Conservation (phyloP, 306 rosid genomes). For the Betula pendula region DNA sequence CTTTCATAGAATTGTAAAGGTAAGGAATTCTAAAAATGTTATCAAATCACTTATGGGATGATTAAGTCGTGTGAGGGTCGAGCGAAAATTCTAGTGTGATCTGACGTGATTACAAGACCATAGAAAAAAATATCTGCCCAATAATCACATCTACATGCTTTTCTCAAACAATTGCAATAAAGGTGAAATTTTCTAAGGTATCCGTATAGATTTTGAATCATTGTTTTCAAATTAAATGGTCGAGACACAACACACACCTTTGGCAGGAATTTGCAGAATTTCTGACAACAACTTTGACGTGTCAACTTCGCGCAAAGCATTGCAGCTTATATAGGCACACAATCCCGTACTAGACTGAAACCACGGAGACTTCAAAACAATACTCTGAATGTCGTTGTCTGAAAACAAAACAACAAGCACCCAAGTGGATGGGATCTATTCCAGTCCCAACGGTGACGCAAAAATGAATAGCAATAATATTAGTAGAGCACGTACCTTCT, state of each 20-base stretch:
- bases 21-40: too few species aligned
- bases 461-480: not conserved
- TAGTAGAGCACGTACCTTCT: conserved; percentile 52
- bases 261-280: conserved; percentile 41
- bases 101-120: not conserved
- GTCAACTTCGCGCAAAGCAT: conserved; percentile 84
- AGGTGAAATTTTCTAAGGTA: too few species aligned
- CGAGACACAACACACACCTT: conserved; percentile 32
- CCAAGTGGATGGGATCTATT: not conserved
- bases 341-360: conserved; percentile 66
- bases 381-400: conserved; percentile 69
- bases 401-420: conserved; percentile 11
- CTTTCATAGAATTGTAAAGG: too few species aligned
- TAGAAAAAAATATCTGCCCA: not conserved
- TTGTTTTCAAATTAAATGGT: not conserved
- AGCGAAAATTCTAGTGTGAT: too few species aligned
- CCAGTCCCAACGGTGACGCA: not conserved
- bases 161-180: not conserved
- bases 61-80: too few species aligned
- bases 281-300: conserved; percentile 60
- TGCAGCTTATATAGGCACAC: conserved; percentile 87
- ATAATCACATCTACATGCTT: not conserved
- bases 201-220: too few species aligned
- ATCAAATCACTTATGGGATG: too few species aligned
- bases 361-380: conserved; percentile 76